Conservation (phyloP, 306 rosid species). For the Castanopsis chinensis region DNA sequence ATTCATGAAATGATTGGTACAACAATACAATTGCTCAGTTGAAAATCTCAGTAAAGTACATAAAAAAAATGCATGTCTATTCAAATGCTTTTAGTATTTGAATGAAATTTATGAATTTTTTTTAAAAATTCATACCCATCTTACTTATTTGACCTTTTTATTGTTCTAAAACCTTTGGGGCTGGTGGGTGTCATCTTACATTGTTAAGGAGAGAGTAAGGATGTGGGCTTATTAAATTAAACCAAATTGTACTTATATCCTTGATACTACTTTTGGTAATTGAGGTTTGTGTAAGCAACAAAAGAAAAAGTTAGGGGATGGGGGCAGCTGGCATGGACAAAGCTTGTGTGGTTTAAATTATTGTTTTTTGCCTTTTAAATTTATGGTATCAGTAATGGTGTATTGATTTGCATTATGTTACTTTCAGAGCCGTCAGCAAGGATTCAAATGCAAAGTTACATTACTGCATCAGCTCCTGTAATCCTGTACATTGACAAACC, state of each 20-base stretch:
- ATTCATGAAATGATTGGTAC: slow-evolving; percentile 21
- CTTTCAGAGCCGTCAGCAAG: slow-evolving; percentile 68
- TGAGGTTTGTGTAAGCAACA: not conserved
- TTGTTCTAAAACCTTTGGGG: not conserved
- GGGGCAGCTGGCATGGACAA: not conserved
- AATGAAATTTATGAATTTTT: not conserved
- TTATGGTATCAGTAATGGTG: not conserved
- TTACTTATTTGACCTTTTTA: not conserved
- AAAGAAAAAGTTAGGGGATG: not conserved
- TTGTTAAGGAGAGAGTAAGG: too few relatives aligned
- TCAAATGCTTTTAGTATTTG: not conserved
- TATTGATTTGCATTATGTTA: slow-evolving; percentile 14
- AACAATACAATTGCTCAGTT: not conserved
- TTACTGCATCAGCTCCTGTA: slow-evolving; percentile 55
- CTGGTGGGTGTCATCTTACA: too few relatives aligned
- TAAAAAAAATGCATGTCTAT: not conserved
- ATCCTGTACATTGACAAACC: slow-evolving; percentile 73
- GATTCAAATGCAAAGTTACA: slow-evolving; percentile 69
- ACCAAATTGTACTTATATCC: not conserved
- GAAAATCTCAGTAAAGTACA: not conserved
- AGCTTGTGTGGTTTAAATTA: slow-evolving; percentile 11
- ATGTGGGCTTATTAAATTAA: not conserved
- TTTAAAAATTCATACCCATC: not conserved
- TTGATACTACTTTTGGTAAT: not conserved
- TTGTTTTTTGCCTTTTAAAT: not conserved